These are phyloP conservation scores for Phialemonium atrogriseum DNA, from an alignment of 2,329 filamentous ascomycete species.

Conservation along the genomic window DNA sequence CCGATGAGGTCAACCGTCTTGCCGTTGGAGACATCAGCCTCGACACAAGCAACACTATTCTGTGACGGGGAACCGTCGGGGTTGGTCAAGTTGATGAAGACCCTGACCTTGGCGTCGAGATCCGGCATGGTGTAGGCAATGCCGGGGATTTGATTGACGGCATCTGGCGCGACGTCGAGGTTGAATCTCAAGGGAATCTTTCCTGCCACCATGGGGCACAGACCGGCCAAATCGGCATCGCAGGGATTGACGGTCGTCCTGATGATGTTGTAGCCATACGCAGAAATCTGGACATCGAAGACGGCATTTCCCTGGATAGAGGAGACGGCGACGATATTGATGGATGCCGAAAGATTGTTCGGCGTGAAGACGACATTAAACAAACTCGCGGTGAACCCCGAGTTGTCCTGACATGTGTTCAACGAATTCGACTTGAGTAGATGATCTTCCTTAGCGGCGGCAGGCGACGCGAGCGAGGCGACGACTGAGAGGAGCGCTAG, in stretches of 20 bases:
- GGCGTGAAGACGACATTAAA: slow-evolving; percentile 81
- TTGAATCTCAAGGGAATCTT: slow-evolving; percentile 72
- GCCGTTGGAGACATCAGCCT: slow-evolving; percentile 81
- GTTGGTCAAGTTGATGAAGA: slow-evolving; percentile 72
- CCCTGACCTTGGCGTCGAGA: slow-evolving; percentile 75
- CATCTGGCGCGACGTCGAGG: slow-evolving; percentile 46
- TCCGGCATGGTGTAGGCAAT: slow-evolving; percentile 89
- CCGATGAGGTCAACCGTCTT: slow-evolving; percentile 85
- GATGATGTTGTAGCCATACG: slow-evolving; percentile 73
- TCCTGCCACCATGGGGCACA: slow-evolving; percentile 87
- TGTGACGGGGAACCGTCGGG: slow-evolving; percentile 39
- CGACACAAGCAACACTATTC: slow-evolving; percentile 71
- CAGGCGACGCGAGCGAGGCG: slow-evolving; percentile 35
- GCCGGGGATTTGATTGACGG: slow-evolving; percentile 60
- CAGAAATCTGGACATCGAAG: slow-evolving; percentile 67
- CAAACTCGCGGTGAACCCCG: slow-evolving; percentile 76
- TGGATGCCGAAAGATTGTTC: slow-evolving; percentile 60
- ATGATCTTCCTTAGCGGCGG: slow-evolving; percentile 33
- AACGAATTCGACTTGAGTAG: slow-evolving; percentile 76
- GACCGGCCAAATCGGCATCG: slow-evolving; percentile 56
- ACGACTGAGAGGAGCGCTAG: slow-evolving; percentile 36
- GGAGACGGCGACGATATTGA: slow-evolving; percentile 75
- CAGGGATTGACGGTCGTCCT: slow-evolving; percentile 68
- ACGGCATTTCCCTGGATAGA: slow-evolving; percentile 73
- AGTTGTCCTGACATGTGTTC: slow-evolving; percentile 76